Conservation (phyloP, 257 asterid genomes). For the Nyctanthes arbortristis region DNA sequence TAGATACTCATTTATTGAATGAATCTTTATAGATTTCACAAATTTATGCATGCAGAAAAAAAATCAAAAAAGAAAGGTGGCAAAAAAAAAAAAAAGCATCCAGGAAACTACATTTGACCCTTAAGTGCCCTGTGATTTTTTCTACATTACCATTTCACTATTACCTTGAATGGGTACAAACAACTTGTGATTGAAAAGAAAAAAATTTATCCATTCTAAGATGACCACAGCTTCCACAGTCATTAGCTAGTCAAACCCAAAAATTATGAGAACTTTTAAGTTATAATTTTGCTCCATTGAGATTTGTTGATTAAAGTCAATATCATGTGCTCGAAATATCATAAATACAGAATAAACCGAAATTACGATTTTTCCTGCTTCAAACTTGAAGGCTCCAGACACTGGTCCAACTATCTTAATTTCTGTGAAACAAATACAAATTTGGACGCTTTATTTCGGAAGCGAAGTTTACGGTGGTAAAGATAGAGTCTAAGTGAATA, state of each 20-base stretch:
- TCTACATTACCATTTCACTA: background rate
- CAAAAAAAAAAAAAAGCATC: background rate
- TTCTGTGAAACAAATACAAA: background rate
- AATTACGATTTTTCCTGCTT: background rate
- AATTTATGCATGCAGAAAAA: no score
- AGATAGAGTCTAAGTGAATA: background rate
- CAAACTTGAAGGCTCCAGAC: background rate
- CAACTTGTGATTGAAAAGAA: background rate
- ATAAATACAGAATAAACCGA: background rate
- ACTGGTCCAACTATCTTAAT: background rate
- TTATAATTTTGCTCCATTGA: background rate
- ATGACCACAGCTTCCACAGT: background rate
- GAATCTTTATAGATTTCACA: constrained; percentile 6
- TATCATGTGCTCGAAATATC: background rate
- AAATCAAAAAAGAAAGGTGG: no score
- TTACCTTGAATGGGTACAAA: background rate
- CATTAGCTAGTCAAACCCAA: no score
- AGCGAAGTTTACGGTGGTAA: background rate
- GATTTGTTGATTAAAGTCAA: background rate
- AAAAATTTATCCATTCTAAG: background rate
- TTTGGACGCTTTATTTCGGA: background rate
- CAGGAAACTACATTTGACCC: background rate
- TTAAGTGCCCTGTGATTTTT: background rate
- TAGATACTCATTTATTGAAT: background rate
- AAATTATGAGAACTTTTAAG: background rate